Evolutionary conservation across 2,329 filamentous ascomycete genomes (phyloP).

Genomic region (Sclerotinia trifoliorum): DNA sequence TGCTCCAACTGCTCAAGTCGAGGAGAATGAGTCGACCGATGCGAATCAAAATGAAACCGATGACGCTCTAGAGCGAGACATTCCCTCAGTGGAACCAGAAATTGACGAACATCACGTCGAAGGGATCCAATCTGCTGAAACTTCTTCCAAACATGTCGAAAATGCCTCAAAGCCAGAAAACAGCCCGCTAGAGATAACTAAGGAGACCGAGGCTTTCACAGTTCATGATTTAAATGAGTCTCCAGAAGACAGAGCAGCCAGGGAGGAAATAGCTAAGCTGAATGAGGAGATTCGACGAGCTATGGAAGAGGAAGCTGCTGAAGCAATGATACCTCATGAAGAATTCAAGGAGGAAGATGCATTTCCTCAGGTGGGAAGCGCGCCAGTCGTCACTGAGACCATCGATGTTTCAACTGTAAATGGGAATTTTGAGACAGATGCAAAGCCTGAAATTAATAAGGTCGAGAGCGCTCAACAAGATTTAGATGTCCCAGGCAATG

Average conservation of each 20-base stretch:
- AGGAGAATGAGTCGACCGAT: not conserved
- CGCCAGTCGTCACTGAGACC: not conserved
- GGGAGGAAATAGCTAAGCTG: slow-evolving; percentile 18
- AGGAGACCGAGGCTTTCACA: no score
- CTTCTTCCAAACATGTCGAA: not conserved
- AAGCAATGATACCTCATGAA: not conserved
- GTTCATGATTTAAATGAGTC: not conserved
- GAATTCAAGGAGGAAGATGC: not conserved
- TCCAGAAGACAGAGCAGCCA: slow-evolving; percentile 12
- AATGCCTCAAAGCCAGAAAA: not conserved
- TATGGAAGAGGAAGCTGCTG: slow-evolving; percentile 16
- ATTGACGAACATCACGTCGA: not conserved
- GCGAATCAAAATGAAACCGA: not conserved
- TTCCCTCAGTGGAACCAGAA: not conserved
- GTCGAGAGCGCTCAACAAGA: not conserved
- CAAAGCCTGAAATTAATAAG: not conserved
- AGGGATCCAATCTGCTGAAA: not conserved
- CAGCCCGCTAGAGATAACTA: not conserved
- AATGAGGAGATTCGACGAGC: slow-evolving; percentile 21
- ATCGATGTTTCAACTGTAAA: not conserved
- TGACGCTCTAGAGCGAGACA: not conserved
- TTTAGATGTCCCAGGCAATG: not conserved
- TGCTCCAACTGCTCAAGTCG: not conserved
- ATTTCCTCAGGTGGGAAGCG: not conserved
- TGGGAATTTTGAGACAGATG: not conserved